Evolutionary conservation across 371 early-diverging fungal genomes (phyloP), one percentile per base, ranked within the genome.

Genomic region (Funneliformis caledonium): DNA sequence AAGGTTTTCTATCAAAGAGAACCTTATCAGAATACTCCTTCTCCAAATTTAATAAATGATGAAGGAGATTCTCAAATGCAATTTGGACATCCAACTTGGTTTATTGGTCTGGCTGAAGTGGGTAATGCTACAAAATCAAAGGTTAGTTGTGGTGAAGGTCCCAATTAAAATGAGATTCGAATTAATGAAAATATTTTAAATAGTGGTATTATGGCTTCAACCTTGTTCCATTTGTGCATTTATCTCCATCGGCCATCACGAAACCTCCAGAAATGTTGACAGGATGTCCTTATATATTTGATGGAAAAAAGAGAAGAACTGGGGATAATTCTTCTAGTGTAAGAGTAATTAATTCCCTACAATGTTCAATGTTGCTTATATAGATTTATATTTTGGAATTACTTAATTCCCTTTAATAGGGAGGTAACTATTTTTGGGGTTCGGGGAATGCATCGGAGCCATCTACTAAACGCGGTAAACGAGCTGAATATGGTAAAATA

Each of bases 151-250:
- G 5, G 83, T 43, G 50, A n/a, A 12, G 52, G 31, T 56, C 12
- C 10, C 14, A 45, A n/a, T 10, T 14, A 64, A 31, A 14, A 19
- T 48, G 59, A 48, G 0, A 56, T 14, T 14, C 12, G 16, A 52
- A 56, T 56, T 56, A 56, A 56, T 6, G 16, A 19, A 7, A 64
- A 67, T 81, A 78, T 48, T 80, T 81, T 77, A 82, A 80, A 33
- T 82, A 94, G 89, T 97, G 98, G 98, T 95, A 95, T 83, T 97
- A 97, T 83, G 98, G 97, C 0, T 93, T 96, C 87, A 96, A 94
- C 78, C 80, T 96, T 50, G 88, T 85, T 1, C 96, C 97, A 1
- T 76, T 94, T 72, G 80, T 92, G 4, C 86, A 87, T 42, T 85
- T 79, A 22, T n/a, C 45, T 9, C 16, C 37, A 43, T 50, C 70